Conservation (phyloP, 2,329 filamentous ascomycete genomes). For the Fusarium nurragi region DNA sequence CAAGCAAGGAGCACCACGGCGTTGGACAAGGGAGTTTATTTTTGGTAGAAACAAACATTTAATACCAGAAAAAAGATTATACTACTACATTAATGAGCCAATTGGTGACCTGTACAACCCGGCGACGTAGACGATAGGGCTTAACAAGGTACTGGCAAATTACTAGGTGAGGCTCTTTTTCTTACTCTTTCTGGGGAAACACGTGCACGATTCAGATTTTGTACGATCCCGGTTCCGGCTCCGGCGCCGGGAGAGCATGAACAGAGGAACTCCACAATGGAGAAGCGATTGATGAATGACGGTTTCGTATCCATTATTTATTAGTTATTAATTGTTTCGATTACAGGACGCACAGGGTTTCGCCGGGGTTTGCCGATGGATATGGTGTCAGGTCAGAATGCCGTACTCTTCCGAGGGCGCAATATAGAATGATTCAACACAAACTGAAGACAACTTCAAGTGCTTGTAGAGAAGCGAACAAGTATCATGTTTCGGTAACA, state of each 20-base stretch:
- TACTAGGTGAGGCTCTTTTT: slow-evolving; percentile 17
- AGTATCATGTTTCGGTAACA: not conserved
- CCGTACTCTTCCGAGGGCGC: slow-evolving; percentile 10
- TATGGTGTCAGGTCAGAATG: not conserved
- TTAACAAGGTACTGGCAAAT: not conserved
- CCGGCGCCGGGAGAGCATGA: slow-evolving; percentile 23
- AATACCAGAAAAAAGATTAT: slow-evolving; percentile 31
- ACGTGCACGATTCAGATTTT: slow-evolving; percentile 13
- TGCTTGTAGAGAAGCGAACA: not conserved
- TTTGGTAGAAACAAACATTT: slow-evolving; percentile 29
- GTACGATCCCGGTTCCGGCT: slow-evolving; percentile 23
- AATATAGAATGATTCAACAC: not conserved
- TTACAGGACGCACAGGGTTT: not conserved
- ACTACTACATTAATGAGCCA: not conserved
- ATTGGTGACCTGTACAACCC: not conserved
- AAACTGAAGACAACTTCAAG: not conserved
- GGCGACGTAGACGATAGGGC: not conserved
- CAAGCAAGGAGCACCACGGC: slow-evolving; percentile 40
- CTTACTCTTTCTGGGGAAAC: slow-evolving; percentile 35
- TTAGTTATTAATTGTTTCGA: not conserved
- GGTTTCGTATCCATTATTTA: slow-evolving; percentile 1
- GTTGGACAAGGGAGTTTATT: slow-evolving; percentile 29
- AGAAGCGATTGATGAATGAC: slow-evolving; percentile 4
- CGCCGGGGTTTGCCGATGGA: slow-evolving; percentile 23
- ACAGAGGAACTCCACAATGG: not conserved